Evolutionary conservation across 2,329 filamentous ascomycete genomes (phyloP), one percentile per base, ranked within the genome.

Genomic region (Aphanoascus verrucosus): DNA sequence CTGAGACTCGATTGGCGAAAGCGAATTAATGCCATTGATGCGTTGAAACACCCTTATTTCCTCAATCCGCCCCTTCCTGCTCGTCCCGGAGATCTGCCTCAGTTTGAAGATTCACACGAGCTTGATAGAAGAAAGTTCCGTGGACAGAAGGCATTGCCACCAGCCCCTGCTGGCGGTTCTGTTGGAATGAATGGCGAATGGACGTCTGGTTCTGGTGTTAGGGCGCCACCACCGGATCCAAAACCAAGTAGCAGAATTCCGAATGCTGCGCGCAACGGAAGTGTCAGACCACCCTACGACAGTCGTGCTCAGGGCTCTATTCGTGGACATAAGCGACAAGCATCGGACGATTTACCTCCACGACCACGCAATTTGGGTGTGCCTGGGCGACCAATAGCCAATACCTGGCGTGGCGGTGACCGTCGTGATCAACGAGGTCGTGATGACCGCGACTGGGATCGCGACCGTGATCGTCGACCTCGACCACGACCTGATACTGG

Each of bases 31-130:
- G 93, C 93, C 0, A 86, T 94, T 23, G 93, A 98, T 70, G 93
- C 93, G 1, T 74, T 98, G 19, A 80, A 94, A 58, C 93, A 98
- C 63, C 83, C 88, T 0, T 98, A 96, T 69, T 97, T 98, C 73
- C 84, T 81, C 57, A 85, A 81, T 54, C 70, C 79, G 1, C 93
- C 93, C 3, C 74, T 85, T 3, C 93, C 93, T 7, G 83, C 90
- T 38, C 80, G 80, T 53, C 88, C 93, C 1, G 84, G 85, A 58
- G 89, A 97, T 49, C 79, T 98, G n/a, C 93, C 93, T 1, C 79
- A 75, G 14, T 97, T 95, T 64, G 88, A 94, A 65, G 91, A 96
- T 63, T 95, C 89, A 43, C 93, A 98, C 69, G 93, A 98, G 69
- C 76, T 97, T n/a, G 93, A 98, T 66, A 81, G 91, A 49, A 82